Evolutionary conservation across 2,329 filamentous ascomycete genomes (phyloP).

Genomic region (Paecilomyces variotii): DNA sequence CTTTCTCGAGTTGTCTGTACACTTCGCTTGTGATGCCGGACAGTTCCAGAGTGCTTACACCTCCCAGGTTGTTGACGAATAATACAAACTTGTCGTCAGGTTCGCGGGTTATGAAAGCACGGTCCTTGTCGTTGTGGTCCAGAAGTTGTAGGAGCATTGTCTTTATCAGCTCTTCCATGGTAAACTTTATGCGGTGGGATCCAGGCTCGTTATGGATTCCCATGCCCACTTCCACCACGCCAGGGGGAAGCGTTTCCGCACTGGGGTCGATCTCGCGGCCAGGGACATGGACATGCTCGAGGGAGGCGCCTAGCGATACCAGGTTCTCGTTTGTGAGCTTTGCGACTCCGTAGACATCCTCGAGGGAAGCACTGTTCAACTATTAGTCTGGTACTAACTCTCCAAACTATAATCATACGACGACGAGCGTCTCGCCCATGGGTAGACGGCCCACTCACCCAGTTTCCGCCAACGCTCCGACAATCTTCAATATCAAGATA

Average conservation of each 20-base stretch:
- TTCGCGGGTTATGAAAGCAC: slow-evolving; percentile 52
- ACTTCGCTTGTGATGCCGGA: slow-evolving; percentile 62
- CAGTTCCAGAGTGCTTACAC: slow-evolving; percentile 59
- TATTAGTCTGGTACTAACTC: slow-evolving; percentile 2
- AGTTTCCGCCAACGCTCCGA: slow-evolving; percentile 69
- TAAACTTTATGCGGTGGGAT: slow-evolving; percentile 43
- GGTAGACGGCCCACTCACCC: slow-evolving; percentile 40
- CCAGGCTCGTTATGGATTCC: slow-evolving; percentile 63
- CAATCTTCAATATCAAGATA: slow-evolving; percentile 83
- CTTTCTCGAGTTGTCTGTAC: slow-evolving; percentile 49
- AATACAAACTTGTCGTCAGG: slow-evolving; percentile 55
- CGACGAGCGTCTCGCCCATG: neutral
- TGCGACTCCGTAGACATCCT: slow-evolving; percentile 66
- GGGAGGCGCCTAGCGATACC: slow-evolving; percentile 75
- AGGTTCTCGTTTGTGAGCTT: slow-evolving; percentile 65
- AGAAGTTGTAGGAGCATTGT: slow-evolving; percentile 60
- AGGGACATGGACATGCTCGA: slow-evolving; percentile 90
- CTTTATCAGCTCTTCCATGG: slow-evolving; percentile 44
- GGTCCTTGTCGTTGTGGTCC: slow-evolving; percentile 54
- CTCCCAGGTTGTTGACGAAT: slow-evolving; percentile 62
- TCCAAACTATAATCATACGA: neutral
- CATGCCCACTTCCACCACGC: slow-evolving; percentile 63
- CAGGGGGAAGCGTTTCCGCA: slow-evolving; percentile 41
- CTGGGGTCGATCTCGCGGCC: slow-evolving; percentile 53
- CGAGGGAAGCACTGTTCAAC: slow-evolving; percentile 42